Percentiles rank a stretch among this genome's conserved stretches.
These are phyloP conservation scores for Planoprotostelium fungivorum DNA, from an alignment of 78 protist species.

Conservation along the genomic window DNA sequence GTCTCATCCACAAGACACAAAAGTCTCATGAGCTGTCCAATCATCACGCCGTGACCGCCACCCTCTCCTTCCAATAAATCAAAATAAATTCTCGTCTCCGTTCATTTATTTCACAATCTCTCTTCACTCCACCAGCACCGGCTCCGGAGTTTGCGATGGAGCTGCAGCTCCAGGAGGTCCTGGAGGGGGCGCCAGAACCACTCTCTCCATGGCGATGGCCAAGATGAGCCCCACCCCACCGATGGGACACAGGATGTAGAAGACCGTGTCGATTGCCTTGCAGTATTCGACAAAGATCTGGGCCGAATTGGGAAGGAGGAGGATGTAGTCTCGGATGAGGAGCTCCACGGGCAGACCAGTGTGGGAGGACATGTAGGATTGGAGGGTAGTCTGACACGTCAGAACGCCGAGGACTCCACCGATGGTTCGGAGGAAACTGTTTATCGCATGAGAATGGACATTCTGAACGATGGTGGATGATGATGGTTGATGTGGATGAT, in stretches of 20 bases:
- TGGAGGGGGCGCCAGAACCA: neutral
- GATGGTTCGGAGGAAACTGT: constrained; percentile 46
- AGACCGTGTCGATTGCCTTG: neutral
- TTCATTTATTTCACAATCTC: too few species aligned
- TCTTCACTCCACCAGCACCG: too few species aligned
- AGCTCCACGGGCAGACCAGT: neutral
- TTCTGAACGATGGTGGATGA: neutral
- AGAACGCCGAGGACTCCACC: constrained; percentile 28
- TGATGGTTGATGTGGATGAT: too few species aligned
- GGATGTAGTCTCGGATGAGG: neutral
- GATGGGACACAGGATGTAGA: neutral
- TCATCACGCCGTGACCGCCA: too few species aligned
- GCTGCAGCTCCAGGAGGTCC: neutral
- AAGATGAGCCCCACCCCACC: neutral
- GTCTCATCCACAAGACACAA: too few species aligned
- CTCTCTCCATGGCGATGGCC: neutral
- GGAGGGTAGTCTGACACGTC: neutral
- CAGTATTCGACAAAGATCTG: neutral
- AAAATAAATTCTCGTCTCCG: too few species aligned
- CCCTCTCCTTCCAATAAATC: too few species aligned
- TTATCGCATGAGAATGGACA: constrained; percentile 10
- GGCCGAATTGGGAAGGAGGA: neutral
- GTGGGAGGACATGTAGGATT: neutral
- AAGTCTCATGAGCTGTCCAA: too few species aligned
- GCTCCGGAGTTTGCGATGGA: too few species aligned